Base-by-base conservation (phyloP, 2,329 filamentous ascomycete species). In the Fusarium liriodendri region DNA sequence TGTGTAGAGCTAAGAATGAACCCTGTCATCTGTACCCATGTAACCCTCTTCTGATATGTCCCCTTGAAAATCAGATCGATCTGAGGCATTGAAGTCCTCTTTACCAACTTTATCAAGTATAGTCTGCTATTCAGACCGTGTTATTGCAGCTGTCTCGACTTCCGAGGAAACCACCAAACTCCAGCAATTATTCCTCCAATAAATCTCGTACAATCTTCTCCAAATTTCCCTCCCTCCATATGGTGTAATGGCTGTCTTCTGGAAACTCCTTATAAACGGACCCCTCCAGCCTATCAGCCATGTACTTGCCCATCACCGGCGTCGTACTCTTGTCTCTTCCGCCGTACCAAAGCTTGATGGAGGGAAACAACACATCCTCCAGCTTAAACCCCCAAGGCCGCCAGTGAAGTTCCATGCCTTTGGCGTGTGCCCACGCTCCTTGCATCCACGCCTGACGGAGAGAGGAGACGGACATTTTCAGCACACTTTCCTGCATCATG, bases 121-220 rank as follows among this genome's bases (percentile, higher is more conserved):
- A n/a, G n/a, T n/a, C 25, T 6, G 25, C 5, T 27, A 27, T 27
- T 27, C 5, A 5, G 25, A 25, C 27, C n/a, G n/a, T n/a, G n/a
- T 22, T 22, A 4, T 3, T 22, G 7, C 8, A 9, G 1, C 27
- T 8, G 9, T 7, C 8, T 2, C 9, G 7, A 5, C 16, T 47
- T 16, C 6, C 2, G 9, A 40, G 18, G 10, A 11, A 2, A 22
- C 20, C 0, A 16, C 40, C 2, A 11, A 11, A n/a, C 9, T 7
- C 9, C 4, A 8, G 16, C 0, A 29, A n/a, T 25, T 29, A 29
- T 18, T n/a, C 2, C 13, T n/a, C 16, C 0, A n/a, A 2, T 0
- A 52, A 6, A n/a, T 52, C 47, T 4, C 25, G 9, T 5, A 52
- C 10, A 3, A 29, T 52, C 9, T 32, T 6, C 18, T 52, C 9